These are phyloP conservation scores for Yamadazyma endophytica DNA, from an alignment of 805 yeast genomes.

Conservation along the genomic window DNA sequence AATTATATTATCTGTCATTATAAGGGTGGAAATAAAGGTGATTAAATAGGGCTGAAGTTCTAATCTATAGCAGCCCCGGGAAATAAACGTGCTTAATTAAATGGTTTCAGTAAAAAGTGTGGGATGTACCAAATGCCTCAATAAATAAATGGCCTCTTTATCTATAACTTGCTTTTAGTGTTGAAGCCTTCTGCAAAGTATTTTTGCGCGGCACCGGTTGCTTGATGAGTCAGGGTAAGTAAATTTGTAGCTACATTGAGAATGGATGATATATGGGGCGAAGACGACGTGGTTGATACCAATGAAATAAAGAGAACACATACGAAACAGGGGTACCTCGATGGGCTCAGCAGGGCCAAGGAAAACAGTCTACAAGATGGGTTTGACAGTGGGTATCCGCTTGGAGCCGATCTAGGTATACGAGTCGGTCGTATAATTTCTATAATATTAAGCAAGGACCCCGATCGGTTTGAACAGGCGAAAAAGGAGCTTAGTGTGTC, in stretches of 20 bases:
- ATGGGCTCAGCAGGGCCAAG: constrained; percentile 68
- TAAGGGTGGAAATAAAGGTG: neutral
- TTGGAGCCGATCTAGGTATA: constrained; percentile 69
- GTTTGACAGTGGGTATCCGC: constrained; percentile 74
- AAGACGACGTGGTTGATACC: constrained; percentile 15
- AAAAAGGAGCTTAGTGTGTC: constrained; percentile 52
- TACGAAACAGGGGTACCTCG: constrained; percentile 76
- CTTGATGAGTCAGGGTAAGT: neutral
- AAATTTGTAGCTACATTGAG: constrained; percentile 1
- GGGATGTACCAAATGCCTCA: too few relatives aligned
- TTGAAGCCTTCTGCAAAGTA: too few relatives aligned
- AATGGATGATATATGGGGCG: constrained; percentile 29
- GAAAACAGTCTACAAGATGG: constrained; percentile 72
- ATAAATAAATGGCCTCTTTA: too few relatives aligned
- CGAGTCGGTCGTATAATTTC: constrained; percentile 65
- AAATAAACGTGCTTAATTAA: too few relatives aligned
- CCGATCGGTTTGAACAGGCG: constrained; percentile 31
- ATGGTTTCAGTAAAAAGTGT: too few relatives aligned
- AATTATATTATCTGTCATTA: constrained; percentile 49
- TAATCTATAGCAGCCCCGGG: too few relatives aligned
- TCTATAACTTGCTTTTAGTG: too few relatives aligned
- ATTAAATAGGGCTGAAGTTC: neutral
- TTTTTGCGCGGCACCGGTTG: neutral
- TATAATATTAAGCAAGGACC: constrained; percentile 14
- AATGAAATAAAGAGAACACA: constrained; percentile 54